A percentile compares a stretch with the other conserved stretches of the same genome.
phyloP scores from a whole-genome alignment of 768 basidiomycete genomes.

The Trametes gibbosa region DNA sequence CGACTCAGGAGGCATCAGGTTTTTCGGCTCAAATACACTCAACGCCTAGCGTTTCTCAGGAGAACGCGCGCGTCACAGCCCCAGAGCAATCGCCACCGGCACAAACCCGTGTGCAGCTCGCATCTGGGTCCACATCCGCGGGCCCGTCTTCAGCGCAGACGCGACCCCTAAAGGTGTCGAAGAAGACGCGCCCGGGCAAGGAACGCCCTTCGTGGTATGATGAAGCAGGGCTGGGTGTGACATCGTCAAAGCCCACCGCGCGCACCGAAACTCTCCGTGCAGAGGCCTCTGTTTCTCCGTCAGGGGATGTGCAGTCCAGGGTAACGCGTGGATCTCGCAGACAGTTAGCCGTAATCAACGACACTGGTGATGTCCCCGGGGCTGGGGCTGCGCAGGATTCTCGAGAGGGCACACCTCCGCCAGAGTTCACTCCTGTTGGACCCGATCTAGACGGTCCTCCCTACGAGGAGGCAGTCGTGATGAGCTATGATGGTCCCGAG shows the following conservation, averaged over 20 bases:
- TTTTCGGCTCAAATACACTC: background rate
- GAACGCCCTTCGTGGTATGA: constrained; percentile 31
- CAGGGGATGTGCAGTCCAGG: background rate
- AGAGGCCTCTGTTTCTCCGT: background rate
- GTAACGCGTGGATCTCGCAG: background rate
- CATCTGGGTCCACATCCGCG: background rate
- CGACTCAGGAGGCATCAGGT: background rate
- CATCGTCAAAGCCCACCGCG: background rate
- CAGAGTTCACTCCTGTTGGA: constrained; percentile 38
- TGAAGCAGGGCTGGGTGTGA: constrained; percentile 28
- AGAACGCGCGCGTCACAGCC: background rate
- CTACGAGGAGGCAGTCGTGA: constrained; percentile 30
- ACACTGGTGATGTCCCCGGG: constrained; percentile 1
- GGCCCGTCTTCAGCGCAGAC: constrained; percentile 11
- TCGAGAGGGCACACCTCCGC: constrained; percentile 32
- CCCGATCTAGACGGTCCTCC: constrained; percentile 39
- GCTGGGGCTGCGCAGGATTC: background rate
- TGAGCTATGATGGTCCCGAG: constrained; percentile 19
- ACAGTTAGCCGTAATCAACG: constrained; percentile 5
- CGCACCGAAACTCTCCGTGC: background rate
- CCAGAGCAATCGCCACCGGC: background rate
- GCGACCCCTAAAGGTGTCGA: constrained; percentile 39
- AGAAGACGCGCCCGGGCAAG: constrained; percentile 23
- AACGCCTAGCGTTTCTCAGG: background rate
- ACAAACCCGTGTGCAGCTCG: background rate